Base-by-base conservation (phyloP, 805 yeast genomes). In the Saccharomyces jurei region DNA sequence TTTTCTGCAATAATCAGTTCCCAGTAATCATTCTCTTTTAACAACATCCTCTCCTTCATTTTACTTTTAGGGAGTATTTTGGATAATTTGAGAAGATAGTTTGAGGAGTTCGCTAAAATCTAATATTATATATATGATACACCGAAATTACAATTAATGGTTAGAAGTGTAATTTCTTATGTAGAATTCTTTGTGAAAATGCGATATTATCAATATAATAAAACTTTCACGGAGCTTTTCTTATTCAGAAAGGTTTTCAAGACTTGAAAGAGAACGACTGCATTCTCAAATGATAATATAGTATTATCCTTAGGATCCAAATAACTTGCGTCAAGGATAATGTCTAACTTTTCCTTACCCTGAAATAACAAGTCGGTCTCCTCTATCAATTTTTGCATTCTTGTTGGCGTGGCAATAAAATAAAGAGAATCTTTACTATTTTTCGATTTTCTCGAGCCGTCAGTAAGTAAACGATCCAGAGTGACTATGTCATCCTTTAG, bases 401-500 rank as follows among this genome's bases (percentile, higher is more conserved):
- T 60, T 4, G 61, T 62, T 32, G 73, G 71, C 2, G 72, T 69
- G 2, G 67, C 55, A 21, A 69, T 54, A 30, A 67, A 67, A 52
- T 64, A 67, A 52, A 60, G 68, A 2, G 65, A 56, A 36, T 55
- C 49, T 31, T 56, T 58, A 10, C 46, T 52, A 41, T 60, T 60
- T 46, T 61, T 62, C 27, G 53, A 53, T 9, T 57, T 47, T 44
- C 41, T 54, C 25, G 41, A 27, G 10, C 48, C 29, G 29, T 56
- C 58, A 6, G 51, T 62, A 29, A 68, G 54, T 2, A 61, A 56
- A 14, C 55, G 58, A 36, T 65, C 65, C n/a, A 67, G 59, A 25
- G 60, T 58, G 14, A 49, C 52, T n/a, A 68, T 32, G 68, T 89
- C 96, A 47, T 83, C 84, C 31, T 79, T 77, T 49, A 87, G 65